Evolutionary conservation across 2,329 filamentous ascomycete species (phyloP).

Genomic region (Sporothrix protearum): DNA sequence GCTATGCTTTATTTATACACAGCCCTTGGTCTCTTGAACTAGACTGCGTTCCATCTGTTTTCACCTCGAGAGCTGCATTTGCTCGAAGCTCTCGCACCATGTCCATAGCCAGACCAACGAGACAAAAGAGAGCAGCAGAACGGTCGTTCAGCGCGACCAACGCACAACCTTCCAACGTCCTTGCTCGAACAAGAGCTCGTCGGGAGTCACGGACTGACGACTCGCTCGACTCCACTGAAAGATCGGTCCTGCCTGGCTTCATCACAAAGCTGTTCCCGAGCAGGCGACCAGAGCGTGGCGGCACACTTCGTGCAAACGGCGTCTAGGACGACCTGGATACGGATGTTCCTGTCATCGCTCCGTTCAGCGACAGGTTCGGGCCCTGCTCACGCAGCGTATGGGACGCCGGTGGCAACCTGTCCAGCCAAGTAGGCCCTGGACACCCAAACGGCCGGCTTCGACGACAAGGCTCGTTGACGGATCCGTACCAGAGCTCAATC

Average conservation of each 20-base stretch:
- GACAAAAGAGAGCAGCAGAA: slow-evolving; percentile 4
- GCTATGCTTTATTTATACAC: not conserved
- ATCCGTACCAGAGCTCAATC: not conserved
- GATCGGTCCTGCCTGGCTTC: slow-evolving; percentile 30
- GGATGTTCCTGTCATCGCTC: not conserved
- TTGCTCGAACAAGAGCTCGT: not conserved
- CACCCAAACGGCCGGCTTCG: not conserved
- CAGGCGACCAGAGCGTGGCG: slow-evolving; percentile 49
- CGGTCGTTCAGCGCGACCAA: not conserved
- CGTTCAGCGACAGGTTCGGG: not conserved
- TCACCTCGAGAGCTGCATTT: not conserved
- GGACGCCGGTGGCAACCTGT: not conserved
- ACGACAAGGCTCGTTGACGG: not conserved
- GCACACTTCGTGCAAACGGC: slow-evolving; percentile 41
- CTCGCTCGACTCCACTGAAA: not conserved
- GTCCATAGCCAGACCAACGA: not conserved
- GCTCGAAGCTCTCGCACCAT: not conserved
- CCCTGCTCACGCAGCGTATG: not conserved
- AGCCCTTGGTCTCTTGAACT: too few relatives aligned
- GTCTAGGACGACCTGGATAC: slow-evolving; percentile 21
- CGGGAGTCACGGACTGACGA: not conserved
- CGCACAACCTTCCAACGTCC: not conserved
- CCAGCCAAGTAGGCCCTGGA: not conserved
- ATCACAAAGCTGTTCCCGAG: slow-evolving; percentile 48
- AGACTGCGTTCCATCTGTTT: too few relatives aligned